Evolutionary conservation across 164 flowering plant species (phyloP).

Genomic region (Pachysandra terminalis): DNA sequence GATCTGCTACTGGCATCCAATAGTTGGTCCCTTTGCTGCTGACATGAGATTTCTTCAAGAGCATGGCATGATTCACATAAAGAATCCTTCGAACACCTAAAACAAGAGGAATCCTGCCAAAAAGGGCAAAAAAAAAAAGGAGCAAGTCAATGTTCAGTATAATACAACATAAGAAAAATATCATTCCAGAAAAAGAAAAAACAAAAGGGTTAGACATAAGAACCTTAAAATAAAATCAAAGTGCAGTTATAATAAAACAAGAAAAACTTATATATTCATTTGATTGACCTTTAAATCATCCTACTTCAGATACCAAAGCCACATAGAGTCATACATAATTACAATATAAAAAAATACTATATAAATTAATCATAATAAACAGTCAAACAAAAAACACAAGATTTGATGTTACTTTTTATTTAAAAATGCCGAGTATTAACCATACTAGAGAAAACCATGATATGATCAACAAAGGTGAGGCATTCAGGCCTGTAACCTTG

Average conservation of each 20-base stretch:
- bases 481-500: too few relatives aligned
- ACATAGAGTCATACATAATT: too few relatives aligned
- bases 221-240: background rate
- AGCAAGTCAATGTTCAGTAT: background rate
- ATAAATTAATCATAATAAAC: too few relatives aligned
- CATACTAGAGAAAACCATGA: too few relatives aligned
- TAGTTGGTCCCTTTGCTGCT: conserved; percentile 20
- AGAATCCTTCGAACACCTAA: conserved; percentile 20
- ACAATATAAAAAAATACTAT: too few relatives aligned
- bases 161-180: background rate
- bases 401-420: too few relatives aligned
- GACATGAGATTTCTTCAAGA: conserved; percentile 21
- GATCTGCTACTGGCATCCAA: conserved; percentile 19
- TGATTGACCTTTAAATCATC: background rate
- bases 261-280: background rate
- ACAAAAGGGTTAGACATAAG: background rate
- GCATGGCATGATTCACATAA: conserved; percentile 13
- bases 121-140: background rate
- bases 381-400: too few relatives aligned
- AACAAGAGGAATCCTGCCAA: conserved; percentile 27
- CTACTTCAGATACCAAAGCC: too few relatives aligned
- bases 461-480: too few relatives aligned
- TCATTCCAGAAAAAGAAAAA: background rate
- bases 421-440: too few relatives aligned
- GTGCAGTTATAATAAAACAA: background rate